These are phyloP conservation scores for Perilla frutescens DNA, from an alignment of 257 asterid species.

Conservation along the genomic window DNA sequence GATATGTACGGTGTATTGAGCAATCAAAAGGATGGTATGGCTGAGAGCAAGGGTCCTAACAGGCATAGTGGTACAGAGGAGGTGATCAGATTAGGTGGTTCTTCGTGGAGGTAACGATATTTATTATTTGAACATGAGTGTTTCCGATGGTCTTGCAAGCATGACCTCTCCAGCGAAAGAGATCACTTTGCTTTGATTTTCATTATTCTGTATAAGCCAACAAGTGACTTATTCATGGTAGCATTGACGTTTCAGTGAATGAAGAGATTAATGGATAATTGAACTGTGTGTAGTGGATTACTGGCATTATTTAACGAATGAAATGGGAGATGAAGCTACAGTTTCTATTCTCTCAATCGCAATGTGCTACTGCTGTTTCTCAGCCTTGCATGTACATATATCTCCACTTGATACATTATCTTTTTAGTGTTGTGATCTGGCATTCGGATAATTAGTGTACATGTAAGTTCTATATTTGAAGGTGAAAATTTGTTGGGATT, in stretches of 20 bases:
- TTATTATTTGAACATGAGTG: neutral
- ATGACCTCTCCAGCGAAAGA: neutral
- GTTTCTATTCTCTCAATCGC: neutral
- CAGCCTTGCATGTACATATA: conserved; percentile 14
- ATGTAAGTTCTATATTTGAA: too few relatives aligned
- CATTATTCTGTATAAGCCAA: conserved; percentile 19
- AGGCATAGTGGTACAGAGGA: conserved; percentile 75
- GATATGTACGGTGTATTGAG: conserved; percentile 80
- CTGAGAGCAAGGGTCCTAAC: conserved; percentile 48
- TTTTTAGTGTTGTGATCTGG: too few relatives aligned
- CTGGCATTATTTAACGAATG: neutral
- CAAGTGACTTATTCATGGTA: conserved; percentile 8
- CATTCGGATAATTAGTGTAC: too few relatives aligned
- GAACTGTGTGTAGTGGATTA: conserved; percentile 14
- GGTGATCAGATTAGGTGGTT: conserved; percentile 92
- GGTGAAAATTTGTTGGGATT: too few relatives aligned
- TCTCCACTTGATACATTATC: too few relatives aligned
- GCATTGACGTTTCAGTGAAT: neutral
- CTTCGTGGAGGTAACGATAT: conserved; percentile 72
- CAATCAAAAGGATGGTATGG: conserved; percentile 58
- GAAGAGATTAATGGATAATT: conserved; percentile 31
- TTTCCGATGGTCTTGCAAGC: neutral
- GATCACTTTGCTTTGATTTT: conserved; percentile 8
- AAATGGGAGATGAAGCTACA: conserved; percentile 4
- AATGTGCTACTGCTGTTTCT: neutral